These are phyloP conservation scores for Pluteus cervinus DNA, from an alignment of 768 basidiomycete genomes.

Conservation along the genomic window DNA sequence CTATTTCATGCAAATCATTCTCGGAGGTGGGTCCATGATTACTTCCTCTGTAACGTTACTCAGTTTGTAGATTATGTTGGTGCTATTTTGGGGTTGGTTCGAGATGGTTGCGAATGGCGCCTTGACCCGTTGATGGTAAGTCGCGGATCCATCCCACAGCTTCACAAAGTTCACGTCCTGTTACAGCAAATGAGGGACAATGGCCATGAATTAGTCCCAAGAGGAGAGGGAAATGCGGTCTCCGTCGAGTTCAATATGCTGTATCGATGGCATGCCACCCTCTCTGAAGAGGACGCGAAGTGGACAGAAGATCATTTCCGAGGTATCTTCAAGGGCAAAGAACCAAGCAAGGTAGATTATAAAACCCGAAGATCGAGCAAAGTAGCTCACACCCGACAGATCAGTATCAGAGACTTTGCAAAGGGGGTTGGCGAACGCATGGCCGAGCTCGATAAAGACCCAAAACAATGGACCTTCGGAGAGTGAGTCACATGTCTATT, in stretches of 20 bases:
- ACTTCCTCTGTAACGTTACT: neutral
- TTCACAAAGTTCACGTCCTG: conserved; percentile 1
- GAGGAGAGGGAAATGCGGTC: conserved; percentile 70
- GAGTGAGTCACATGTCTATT: conserved; percentile 27
- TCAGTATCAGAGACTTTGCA: conserved; percentile 33
- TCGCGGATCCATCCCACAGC: neutral
- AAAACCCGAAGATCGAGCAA: neutral
- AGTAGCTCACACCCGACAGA: conserved; percentile 13
- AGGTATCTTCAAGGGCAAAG: conserved; percentile 31
- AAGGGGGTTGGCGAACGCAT: conserved; percentile 22
- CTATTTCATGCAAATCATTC: conserved; percentile 64
- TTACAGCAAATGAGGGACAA: conserved; percentile 42
- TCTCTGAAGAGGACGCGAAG: conserved; percentile 45
- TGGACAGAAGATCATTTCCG: conserved; percentile 51
- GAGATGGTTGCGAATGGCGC: conserved; percentile 60
- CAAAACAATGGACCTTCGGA: conserved; percentile 50
- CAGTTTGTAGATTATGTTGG: conserved; percentile 58
- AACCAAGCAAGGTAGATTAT: conserved; percentile 31
- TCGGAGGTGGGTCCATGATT: conserved; percentile 33
- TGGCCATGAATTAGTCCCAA: conserved; percentile 47
- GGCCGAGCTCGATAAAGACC: conserved; percentile 21
- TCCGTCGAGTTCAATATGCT: conserved; percentile 72
- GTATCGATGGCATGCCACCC: conserved; percentile 62
- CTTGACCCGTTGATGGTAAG: conserved; percentile 60
- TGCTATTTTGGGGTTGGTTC: conserved; percentile 62